Evolutionary conservation across 2,329 filamentous ascomycete species (phyloP).

Genomic region (Ascochyta lentis): DNA sequence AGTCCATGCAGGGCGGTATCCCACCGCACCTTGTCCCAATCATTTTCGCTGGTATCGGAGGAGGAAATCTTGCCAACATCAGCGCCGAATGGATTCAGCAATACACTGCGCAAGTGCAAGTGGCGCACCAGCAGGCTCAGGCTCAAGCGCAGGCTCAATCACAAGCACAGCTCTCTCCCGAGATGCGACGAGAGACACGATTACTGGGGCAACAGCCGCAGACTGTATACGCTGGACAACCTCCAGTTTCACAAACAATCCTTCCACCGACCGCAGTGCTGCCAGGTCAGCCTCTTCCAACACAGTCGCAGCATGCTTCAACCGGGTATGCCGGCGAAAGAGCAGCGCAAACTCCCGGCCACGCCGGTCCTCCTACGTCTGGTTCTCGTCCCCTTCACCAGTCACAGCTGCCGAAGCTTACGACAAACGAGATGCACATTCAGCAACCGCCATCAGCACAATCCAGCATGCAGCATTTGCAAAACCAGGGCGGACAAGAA

Average conservation of each 20-base stretch:
- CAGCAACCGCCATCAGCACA: constrained; percentile 55
- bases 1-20: constrained; percentile 59
- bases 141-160: constrained; percentile 51
- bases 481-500: constrained; percentile 60
- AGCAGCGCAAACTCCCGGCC: constrained; percentile 36
- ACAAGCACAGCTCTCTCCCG: constrained; percentile 51
- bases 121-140: constrained; percentile 52
- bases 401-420: constrained; percentile 58
- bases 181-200: constrained; percentile 51
- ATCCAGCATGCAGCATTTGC: constrained; percentile 50
- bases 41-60: constrained; percentile 61
- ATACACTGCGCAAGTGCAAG: constrained; percentile 55
- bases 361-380: constrained; percentile 48
- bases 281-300: constrained; percentile 47
- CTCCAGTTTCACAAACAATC: constrained; percentile 40
- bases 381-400: constrained; percentile 55
- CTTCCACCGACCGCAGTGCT: constrained; percentile 44
- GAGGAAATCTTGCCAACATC: constrained; percentile 55
- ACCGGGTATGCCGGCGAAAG: constrained; percentile 40
- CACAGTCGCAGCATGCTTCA: constrained; percentile 49
- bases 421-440: constrained; percentile 60
- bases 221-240: constrained; percentile 38
- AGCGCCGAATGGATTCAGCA: constrained; percentile 60
- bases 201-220: constrained; percentile 50
- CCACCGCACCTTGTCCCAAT: constrained; percentile 60